A percentile compares a stretch with the other conserved stretches of the same genome.
phyloP scores from a whole-genome alignment of 1,139 yeast genomes.

The Lodderomyces orthopsilosis region DNA sequence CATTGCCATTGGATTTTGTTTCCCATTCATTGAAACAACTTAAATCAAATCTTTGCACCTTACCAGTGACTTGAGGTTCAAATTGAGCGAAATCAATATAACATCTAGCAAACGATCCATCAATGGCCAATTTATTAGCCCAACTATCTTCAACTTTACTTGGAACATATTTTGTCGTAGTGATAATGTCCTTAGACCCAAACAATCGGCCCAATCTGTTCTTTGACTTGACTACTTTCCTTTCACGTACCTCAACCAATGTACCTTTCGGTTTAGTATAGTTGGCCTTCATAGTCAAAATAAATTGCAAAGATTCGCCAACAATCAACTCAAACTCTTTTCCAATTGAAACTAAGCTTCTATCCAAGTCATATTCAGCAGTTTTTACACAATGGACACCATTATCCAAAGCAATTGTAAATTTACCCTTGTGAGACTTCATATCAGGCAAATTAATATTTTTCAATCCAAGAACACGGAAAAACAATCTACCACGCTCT shows the following conservation, averaged over 20 bases:
- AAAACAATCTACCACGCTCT: conserved; percentile 64
- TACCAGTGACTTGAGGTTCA: conserved; percentile 54
- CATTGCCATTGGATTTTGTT: conserved; percentile 21
- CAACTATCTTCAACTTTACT: conserved; percentile 53
- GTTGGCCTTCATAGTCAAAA: conserved; percentile 69
- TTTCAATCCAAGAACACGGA: conserved; percentile 59
- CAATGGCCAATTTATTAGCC: conserved; percentile 62
- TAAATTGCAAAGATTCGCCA: conserved; percentile 61
- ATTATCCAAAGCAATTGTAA: conserved; percentile 77
- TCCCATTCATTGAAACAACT: conserved; percentile 86
- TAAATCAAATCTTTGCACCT: conserved; percentile 50
- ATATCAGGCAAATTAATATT: conserved; percentile 59
- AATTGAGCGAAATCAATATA: conserved; percentile 62
- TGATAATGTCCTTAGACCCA: conserved; percentile 48
- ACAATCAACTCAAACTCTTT: conserved; percentile 87
- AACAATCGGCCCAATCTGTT: conserved; percentile 44
- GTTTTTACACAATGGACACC: conserved; percentile 87
- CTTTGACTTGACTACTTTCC: conserved; percentile 47
- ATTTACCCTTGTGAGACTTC: conserved; percentile 54
- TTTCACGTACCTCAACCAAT: conserved; percentile 58
- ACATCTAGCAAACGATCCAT: conserved; percentile 86
- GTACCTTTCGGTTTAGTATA: conserved; percentile 54
- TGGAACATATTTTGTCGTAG: conserved; percentile 56
- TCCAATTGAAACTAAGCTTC: conserved; percentile 47
- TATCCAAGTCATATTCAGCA: conserved; percentile 51